A percentile compares a stretch with the other conserved stretches of the same genome.
These are phyloP conservation scores for Trichoderma semiorbis DNA, from an alignment of 2,329 filamentous ascomycete genomes.

Conservation along the genomic window DNA sequence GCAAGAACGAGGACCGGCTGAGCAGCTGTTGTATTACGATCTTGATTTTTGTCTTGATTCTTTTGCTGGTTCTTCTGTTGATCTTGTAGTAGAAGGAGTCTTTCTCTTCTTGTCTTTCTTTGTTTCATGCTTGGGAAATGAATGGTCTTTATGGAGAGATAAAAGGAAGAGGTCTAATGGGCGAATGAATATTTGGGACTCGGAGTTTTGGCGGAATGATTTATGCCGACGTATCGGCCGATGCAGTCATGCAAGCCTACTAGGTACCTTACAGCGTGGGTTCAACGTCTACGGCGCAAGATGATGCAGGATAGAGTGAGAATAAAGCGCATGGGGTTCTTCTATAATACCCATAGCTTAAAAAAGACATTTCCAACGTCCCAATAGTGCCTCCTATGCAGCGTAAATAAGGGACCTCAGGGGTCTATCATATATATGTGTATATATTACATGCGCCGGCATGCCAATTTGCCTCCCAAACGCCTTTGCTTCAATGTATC, in stretches of 20 bases:
- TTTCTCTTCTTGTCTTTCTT: background rate
- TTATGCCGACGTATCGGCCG: background rate
- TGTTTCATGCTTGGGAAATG: background rate
- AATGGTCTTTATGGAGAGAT: background rate
- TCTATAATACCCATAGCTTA: background rate
- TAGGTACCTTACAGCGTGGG: background rate
- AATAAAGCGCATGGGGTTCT: background rate
- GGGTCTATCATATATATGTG: constrained; percentile 6
- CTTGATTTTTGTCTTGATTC: constrained; percentile 81
- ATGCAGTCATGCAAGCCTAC: background rate
- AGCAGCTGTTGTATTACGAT: constrained; percentile 90
- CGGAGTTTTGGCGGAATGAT: background rate
- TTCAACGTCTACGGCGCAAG: background rate
- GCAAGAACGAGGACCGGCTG: constrained; percentile 80
- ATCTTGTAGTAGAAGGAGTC: constrained; percentile 43
- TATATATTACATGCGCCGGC: background rate
- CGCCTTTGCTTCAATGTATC: constrained; percentile 14
- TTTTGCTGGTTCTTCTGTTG: constrained; percentile 77
- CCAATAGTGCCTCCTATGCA: background rate
- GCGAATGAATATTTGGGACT: background rate
- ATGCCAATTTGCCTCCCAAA: constrained; percentile 9
- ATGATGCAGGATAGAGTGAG: background rate
- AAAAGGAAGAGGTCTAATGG: constrained; percentile 4
- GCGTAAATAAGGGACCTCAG: background rate
- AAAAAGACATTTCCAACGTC: constrained; percentile 1